Evolutionary conservation across 1,284 basidiomycete genomes (phyloP).

Genomic region (Cutaneotrichosporon sp.): DNA sequence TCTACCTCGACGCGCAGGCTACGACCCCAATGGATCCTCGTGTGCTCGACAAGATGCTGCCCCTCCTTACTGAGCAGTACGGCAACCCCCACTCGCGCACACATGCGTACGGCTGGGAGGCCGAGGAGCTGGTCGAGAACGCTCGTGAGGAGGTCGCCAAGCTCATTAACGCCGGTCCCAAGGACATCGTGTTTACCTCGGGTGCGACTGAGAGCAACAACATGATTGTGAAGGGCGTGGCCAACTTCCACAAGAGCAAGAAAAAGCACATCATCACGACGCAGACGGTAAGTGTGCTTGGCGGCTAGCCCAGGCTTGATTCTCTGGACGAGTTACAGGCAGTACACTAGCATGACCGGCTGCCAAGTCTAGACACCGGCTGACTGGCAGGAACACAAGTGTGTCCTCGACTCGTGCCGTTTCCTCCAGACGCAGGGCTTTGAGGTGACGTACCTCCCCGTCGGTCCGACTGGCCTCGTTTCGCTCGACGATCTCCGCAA

Average conservation of each 20-base stretch:
- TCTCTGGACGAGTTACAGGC: too few species aligned
- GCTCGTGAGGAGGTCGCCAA: constrained; percentile 87
- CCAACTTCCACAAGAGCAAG: constrained; percentile 86
- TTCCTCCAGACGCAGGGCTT: constrained; percentile 94
- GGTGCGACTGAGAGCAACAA: constrained; percentile 99
- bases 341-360: too few species aligned
- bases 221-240: constrained; percentile 96
- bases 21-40: constrained; percentile 97
- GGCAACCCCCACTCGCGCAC: constrained; percentile 98
- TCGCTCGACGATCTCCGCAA: constrained; percentile 68
- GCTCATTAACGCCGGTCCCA: constrained; percentile 87
- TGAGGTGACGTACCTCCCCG: constrained; percentile 95
- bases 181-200: constrained; percentile 97
- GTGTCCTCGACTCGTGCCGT: constrained; percentile 95
- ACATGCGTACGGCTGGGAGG: constrained; percentile 99
- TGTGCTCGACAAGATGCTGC: constrained; percentile 95
- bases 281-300: constrained; percentile 63
- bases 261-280: constrained; percentile 87
- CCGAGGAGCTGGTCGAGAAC: constrained; percentile 87
- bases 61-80: constrained; percentile 91
- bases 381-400: constrained; percentile 85
- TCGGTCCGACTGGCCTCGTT: constrained; percentile 79
- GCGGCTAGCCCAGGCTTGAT: too few species aligned
- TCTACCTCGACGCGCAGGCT: constrained; percentile 94
- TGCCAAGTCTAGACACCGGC: too few species aligned